phyloP scores from a whole-genome alignment of 495 filamentous ascomycete species.

The Penicillium parvum region DNA sequence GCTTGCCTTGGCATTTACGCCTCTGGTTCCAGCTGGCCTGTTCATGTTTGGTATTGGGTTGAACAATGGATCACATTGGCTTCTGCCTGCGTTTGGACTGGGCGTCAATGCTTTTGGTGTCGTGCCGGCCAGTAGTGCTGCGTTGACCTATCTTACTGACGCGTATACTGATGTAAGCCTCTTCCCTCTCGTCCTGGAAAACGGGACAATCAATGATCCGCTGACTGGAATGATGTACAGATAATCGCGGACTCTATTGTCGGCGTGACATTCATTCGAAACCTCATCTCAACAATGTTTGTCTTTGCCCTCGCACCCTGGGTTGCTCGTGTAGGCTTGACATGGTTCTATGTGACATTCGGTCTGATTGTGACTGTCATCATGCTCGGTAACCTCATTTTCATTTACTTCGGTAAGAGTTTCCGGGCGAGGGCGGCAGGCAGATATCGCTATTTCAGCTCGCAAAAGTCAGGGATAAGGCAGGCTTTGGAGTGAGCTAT shows the following conservation, averaged over 20 bases:
- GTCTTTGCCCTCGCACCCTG: slow-evolving; percentile 33
- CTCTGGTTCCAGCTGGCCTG: slow-evolving; percentile 24
- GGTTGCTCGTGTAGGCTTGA: slow-evolving; percentile 20
- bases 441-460: slow-evolving; percentile 15
- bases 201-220: too few species aligned
- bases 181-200: background rate
- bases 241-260: slow-evolving; percentile 34
- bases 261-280: slow-evolving; percentile 29
- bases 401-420: slow-evolving; percentile 20
- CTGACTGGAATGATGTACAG: slow-evolving; percentile 10
- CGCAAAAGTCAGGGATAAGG: background rate
- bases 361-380: slow-evolving; percentile 13
- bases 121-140: slow-evolving; percentile 23
- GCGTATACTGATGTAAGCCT: slow-evolving; percentile 31
- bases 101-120: slow-evolving; percentile 22
- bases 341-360: slow-evolving; percentile 21
- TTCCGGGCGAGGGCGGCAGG: slow-evolving; percentile 7
- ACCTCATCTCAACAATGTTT: slow-evolving; percentile 26
- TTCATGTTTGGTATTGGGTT: slow-evolving; percentile 34
- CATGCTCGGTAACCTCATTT: slow-evolving; percentile 17
- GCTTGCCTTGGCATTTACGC: slow-evolving; percentile 17
- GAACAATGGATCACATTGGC: slow-evolving; percentile 27
- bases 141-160: slow-evolving; percentile 33
- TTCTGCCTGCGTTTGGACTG: slow-evolving; percentile 24
- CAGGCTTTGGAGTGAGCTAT: background rate